A percentile compares a stretch with the other conserved stretches of the same genome.
These are phyloP conservation scores for Tulasnella sp. DNA, from an alignment of 768 basidiomycete genomes.

Conservation along the genomic window DNA sequence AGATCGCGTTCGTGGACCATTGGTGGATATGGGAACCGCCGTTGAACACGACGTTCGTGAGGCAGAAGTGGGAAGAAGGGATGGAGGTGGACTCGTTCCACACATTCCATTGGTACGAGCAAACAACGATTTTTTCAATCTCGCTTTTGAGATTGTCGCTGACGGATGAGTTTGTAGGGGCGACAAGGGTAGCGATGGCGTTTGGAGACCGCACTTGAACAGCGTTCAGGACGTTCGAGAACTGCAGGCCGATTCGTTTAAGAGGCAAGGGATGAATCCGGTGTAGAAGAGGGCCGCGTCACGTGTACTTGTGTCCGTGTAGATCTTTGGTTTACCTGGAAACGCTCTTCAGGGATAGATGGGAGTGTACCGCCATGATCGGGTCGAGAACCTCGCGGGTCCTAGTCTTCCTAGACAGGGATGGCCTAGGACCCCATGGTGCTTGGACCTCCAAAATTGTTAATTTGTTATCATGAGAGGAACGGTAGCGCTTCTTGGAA, in stretches of 20 bases:
- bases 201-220: constrained; percentile 27
- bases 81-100: constrained; percentile 44
- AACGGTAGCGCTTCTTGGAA: no score
- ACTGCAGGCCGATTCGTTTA: constrained; percentile 31
- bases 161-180: constrained; percentile 27
- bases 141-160: background rate
- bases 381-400: no score
- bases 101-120: constrained; percentile 25
- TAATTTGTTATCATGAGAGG: no score
- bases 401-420: no score
- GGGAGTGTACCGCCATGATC: no score
- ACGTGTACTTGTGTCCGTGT: no score
- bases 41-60: constrained; percentile 37
- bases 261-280: constrained; percentile 24
- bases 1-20: constrained; percentile 39
- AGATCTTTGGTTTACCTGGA: no score
- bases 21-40: constrained; percentile 42
- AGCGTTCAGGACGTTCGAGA: constrained; percentile 29
- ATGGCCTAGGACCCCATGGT: no score
- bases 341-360: no score
- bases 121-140: no score
- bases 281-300: background rate
- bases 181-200: constrained; percentile 26
- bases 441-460: no score
- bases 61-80: constrained; percentile 35